Conservation (phyloP, 1,284 basidiomycete genomes). For the Cutaneotrichosporon cavernicola region DNA sequence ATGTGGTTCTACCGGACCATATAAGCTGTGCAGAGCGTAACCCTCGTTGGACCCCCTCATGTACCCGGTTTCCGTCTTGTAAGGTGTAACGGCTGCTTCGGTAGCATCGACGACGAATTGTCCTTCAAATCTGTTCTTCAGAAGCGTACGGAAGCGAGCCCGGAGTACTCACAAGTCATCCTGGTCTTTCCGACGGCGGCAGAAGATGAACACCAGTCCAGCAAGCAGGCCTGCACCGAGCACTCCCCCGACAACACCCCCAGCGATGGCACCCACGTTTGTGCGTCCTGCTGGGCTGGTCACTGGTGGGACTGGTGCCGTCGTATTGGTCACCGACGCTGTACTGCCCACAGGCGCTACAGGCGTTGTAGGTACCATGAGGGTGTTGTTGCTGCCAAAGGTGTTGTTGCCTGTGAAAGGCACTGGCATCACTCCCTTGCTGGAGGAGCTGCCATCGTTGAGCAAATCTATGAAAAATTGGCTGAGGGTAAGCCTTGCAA, state of each 20-base stretch:
- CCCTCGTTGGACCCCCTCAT: too few species aligned
- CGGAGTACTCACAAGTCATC: not conserved
- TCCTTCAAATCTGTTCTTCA: not conserved
- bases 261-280: not conserved
- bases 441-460: not conserved
- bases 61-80: not conserved
- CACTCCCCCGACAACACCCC: not conserved
- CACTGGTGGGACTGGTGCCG: too few species aligned
- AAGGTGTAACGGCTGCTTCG: not conserved
- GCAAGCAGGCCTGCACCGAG: not conserved
- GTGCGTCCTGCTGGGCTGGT: not conserved
- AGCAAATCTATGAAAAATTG: not conserved
- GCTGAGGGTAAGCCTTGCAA: too few species aligned
- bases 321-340: not conserved
- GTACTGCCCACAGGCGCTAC: not conserved
- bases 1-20: too few species aligned
- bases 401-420: too few species aligned
- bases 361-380: too few species aligned
- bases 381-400: too few species aligned
- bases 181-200: not conserved
- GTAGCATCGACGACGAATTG: not conserved
- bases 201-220: not conserved
- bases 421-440: too few species aligned
- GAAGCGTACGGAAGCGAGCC: not conserved
- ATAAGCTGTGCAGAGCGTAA: too few species aligned